These are phyloP conservation scores for Pleurotus djamor DNA, from an alignment of 768 basidiomycete species.

Conservation along the genomic window DNA sequence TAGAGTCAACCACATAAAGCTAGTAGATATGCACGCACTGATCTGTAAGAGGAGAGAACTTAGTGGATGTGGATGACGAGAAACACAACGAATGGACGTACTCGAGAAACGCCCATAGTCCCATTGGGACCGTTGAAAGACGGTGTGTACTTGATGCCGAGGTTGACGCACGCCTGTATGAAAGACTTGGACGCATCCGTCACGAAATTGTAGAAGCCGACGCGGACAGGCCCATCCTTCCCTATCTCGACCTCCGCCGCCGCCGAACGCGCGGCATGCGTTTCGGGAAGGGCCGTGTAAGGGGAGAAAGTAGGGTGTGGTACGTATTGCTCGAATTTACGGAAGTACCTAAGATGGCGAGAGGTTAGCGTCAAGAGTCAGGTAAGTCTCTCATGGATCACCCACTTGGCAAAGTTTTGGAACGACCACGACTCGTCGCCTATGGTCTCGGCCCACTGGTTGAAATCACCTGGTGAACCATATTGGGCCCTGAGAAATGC, in stretches of 20 bases:
- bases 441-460: conserved; percentile 57
- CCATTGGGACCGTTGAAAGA: conserved; percentile 60
- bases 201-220: conserved; percentile 54
- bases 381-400: neutral
- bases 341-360: conserved; percentile 49
- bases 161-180: conserved; percentile 46
- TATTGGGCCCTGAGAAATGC: conserved; percentile 49
- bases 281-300: neutral
- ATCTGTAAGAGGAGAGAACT: conserved; percentile 24
- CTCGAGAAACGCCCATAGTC: conserved; percentile 60
- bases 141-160: conserved; percentile 47
- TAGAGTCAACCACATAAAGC: neutral
- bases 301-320: conserved; percentile 40
- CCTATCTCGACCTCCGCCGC: conserved; percentile 35
- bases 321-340: conserved; percentile 61
- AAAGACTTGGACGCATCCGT: conserved; percentile 49
- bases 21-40: conserved; percentile 29
- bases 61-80: neutral
- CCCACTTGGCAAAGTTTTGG: conserved; percentile 48
- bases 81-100: conserved; percentile 21
- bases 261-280: neutral
- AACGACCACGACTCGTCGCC: conserved; percentile 62
- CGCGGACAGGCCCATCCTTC: conserved; percentile 49
- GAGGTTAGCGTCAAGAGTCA: neutral
- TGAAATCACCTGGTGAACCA: conserved; percentile 66